phyloP scores from a whole-genome alignment of 257 asterid species.

The Solanum bukasovii region DNA sequence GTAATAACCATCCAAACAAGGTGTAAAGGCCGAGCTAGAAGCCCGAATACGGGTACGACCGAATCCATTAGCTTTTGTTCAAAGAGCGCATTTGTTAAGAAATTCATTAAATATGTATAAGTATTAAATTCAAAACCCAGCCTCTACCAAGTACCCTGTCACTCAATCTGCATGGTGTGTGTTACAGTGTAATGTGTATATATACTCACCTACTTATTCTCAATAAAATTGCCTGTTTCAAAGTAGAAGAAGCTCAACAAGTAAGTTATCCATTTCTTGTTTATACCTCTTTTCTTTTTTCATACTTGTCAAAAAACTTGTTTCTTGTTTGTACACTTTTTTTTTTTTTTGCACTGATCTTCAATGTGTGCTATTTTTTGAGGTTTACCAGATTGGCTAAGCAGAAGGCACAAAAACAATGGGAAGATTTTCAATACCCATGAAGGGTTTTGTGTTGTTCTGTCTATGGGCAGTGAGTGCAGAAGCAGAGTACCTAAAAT shows the following conservation, averaged over 20 bases:
- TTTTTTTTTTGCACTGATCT: not conserved
- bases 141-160: not conserved
- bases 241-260: not conserved
- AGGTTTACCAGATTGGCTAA: not conserved
- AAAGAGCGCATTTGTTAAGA: too few species aligned
- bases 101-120: too few species aligned
- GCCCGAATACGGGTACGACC: too few species aligned
- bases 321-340: not conserved
- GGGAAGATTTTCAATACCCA: not conserved
- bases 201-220: not conserved
- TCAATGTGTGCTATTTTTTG: not conserved
- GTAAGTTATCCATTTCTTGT: not conserved
- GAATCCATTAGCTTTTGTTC: not conserved
- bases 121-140: not conserved
- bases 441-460: not conserved
- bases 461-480: not conserved
- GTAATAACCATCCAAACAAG: not conserved
- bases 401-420: not conserved
- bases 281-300: not conserved
- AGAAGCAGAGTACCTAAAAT: constrained; percentile 4
- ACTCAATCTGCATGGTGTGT: not conserved
- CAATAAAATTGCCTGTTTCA: not conserved
- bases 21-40: not conserved
- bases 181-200: not conserved
- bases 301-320: not conserved